Percentiles rank a stretch among this genome's conserved stretches.
Evolutionary conservation across 2,329 filamentous ascomycete genomes (phyloP).

Genomic region (Teratosphaeria destructans): DNA sequence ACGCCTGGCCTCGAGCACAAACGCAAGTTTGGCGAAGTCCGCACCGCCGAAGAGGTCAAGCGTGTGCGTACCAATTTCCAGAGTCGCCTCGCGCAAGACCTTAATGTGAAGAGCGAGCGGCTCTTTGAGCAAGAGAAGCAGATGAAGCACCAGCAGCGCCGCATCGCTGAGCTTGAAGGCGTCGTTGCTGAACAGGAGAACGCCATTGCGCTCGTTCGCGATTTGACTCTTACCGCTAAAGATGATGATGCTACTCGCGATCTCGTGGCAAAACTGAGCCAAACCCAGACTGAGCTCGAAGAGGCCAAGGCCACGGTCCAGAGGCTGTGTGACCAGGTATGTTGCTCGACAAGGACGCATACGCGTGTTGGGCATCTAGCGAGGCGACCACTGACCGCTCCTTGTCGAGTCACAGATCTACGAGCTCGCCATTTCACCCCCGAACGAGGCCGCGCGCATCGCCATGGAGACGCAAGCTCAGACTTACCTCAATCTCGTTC

Average conservation of each 20-base stretch:
- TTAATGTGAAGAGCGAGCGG: background rate
- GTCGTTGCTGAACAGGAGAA: background rate
- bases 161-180: background rate
- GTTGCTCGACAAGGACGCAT: background rate
- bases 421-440: background rate
- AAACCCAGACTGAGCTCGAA: background rate
- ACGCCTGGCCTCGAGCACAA: background rate
- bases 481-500: slow-evolving; percentile 5
- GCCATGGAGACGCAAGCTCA: slow-evolving; percentile 11
- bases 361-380: background rate
- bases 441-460: slow-evolving; percentile 3
- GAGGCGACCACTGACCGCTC: background rate
- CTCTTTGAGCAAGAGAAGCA: slow-evolving; percentile 4
- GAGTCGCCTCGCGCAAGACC: background rate
- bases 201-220: background rate
- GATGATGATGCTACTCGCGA: background rate
- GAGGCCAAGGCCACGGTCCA: background rate
- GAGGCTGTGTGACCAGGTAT: background rate
- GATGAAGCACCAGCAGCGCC: slow-evolving; percentile 1
- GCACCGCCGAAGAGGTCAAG: background rate
- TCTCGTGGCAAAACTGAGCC: background rate
- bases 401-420: background rate
- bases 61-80: background rate
- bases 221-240: background rate
- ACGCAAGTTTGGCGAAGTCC: background rate